These are phyloP conservation scores for Apiosordaria backusii DNA, from an alignment of 495 filamentous ascomycete species.

Conservation along the genomic window DNA sequence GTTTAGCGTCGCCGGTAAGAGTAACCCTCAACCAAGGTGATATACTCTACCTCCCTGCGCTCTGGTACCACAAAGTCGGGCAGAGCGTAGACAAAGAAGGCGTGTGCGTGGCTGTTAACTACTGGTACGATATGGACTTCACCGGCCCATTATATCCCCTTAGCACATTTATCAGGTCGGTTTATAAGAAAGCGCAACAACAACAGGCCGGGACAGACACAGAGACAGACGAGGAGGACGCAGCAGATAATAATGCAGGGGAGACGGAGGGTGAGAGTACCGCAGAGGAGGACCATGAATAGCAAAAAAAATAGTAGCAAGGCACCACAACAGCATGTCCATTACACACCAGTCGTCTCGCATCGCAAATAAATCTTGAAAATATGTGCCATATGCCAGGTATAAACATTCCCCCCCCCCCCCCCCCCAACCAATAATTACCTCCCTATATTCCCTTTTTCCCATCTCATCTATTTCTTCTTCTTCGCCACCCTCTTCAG, in stretches of 20 bases:
- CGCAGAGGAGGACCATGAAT: neutral
- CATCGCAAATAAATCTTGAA: neutral
- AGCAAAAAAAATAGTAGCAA: neutral
- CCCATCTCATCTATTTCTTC: slow-evolving; percentile 29
- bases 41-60: slow-evolving; percentile 73
- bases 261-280: neutral
- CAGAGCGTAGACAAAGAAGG: slow-evolving; percentile 60
- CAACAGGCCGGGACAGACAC: no score
- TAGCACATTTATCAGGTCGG: slow-evolving; percentile 49
- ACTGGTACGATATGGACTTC: slow-evolving; percentile 76
- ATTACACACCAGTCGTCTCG: no score
- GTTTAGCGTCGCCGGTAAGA: slow-evolving; percentile 51
- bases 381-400: neutral
- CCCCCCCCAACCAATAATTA: neutral
- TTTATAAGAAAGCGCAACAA: slow-evolving; percentile 15
- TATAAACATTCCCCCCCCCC: neutral
- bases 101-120: slow-evolving; percentile 72
- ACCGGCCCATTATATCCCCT: slow-evolving; percentile 56
- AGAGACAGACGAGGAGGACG: neutral
- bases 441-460: no score
- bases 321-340: no score
- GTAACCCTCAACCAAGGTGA: slow-evolving; percentile 67
- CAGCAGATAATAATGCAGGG: neutral
- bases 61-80: slow-evolving; percentile 72
- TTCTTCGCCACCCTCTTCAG: slow-evolving; percentile 67